Conservation (phyloP, 2,329 filamentous ascomycete genomes). For the Clonostachys solani region DNA sequence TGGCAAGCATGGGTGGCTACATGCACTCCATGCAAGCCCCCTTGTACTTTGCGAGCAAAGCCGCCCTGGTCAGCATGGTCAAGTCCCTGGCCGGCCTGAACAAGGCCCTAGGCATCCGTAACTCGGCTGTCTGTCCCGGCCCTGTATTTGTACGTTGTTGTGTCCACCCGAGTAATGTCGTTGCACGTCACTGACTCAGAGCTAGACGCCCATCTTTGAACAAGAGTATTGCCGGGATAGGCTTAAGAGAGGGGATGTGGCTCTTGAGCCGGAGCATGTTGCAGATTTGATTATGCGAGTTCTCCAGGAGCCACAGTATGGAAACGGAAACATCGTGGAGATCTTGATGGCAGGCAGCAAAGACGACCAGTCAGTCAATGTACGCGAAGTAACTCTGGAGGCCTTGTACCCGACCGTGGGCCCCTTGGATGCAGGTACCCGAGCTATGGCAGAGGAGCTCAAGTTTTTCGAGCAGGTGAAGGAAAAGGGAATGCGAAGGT, state of each 20-base stretch:
- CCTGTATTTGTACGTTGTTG: slow-evolving; percentile 1
- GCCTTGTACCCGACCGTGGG: neutral
- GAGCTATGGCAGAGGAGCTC: slow-evolving; percentile 1
- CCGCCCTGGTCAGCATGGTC: slow-evolving; percentile 12
- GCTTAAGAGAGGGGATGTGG: slow-evolving; percentile 3
- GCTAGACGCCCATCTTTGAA: slow-evolving; percentile 5
- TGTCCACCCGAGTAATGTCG: neutral
- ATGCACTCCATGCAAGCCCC: slow-evolving; percentile 19
- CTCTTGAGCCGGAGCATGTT: slow-evolving; percentile 1
- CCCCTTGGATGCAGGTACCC: neutral
- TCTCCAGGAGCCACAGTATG: slow-evolving; percentile 7
- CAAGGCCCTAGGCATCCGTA: slow-evolving; percentile 7
- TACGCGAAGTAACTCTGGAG: slow-evolving; percentile 5
- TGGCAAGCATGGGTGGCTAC: slow-evolving; percentile 19
- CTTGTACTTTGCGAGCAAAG: slow-evolving; percentile 21
- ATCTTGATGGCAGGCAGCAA: slow-evolving; percentile 7
- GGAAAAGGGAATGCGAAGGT: neutral
- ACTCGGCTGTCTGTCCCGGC: slow-evolving; percentile 9
- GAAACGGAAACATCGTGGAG: slow-evolving; percentile 11
- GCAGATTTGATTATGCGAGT: slow-evolving; percentile 6
- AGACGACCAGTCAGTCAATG: slow-evolving; percentile 3
- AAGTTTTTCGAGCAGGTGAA: slow-evolving; percentile 1
- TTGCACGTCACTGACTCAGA: neutral
- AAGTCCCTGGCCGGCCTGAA: slow-evolving; percentile 7
- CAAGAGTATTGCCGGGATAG: slow-evolving; percentile 6